Base-by-base conservation (phyloP, 805 yeast genomes). In the Saccharomycopsis olivae region DNA sequence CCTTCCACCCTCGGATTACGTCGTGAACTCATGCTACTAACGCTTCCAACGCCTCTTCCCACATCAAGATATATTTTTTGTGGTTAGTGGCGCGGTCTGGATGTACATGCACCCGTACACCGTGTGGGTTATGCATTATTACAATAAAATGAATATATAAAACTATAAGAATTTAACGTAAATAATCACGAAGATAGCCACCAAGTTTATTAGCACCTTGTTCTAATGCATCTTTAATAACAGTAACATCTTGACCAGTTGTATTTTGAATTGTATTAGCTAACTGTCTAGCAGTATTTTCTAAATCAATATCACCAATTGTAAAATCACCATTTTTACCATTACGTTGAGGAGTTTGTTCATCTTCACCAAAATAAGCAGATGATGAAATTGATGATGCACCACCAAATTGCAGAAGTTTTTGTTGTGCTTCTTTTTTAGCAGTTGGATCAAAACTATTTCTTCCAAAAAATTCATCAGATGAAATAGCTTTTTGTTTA, bases 401-500 rank as follows among this genome's bases (percentile, higher is more conserved):
- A 40, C 89, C 92, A 44, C 73, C 74, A 61, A 84, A 92, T 3
- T 79, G 64, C 57, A 79, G 86, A 40, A 92, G 66, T 53, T 92
- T 88, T n/a, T 72, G 55, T 48, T 71, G 70, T 2, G 96, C 96
- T 59, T 87, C 96, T 34, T 69, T 69, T 40, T 80, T 80, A 29
- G 84, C 83, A 2, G 66, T 68, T 49, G 82, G 81, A 53, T 86
- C 96, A 54, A 73, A 85, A 19, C 76, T 64, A 32, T 88, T 89
- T 54, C 95, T 78, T 15, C 96, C 96, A 59, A 92, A 92, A 53
- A 73, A 75, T 63, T 88, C 94, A 61, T 92, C 97, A 2, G 96
- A 88, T 0, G 97, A 92, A 48, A 92, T 92, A 35, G 88, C 95
- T 69, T 85, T 89, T 58, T 88, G 96, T 30, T 64, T 65, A 41